These are phyloP conservation scores for Leptomonas pyrrhocoris DNA, from an alignment of 208 protist genomes.

Conservation along the genomic window DNA sequence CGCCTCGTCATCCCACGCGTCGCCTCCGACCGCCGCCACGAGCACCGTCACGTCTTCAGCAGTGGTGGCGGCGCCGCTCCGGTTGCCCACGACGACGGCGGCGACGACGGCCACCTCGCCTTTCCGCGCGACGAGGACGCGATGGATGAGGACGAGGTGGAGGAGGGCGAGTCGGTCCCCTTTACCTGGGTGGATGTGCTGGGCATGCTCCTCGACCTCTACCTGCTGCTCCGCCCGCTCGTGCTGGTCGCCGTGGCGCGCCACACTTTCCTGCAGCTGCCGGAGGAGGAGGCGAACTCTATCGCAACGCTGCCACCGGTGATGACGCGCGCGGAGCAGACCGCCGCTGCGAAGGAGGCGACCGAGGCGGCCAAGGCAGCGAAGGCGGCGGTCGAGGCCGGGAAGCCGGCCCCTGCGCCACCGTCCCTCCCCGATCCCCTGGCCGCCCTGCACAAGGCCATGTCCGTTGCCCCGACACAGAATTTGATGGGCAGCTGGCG, in stretches of 20 bases:
- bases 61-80: not conserved
- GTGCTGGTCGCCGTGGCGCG: conserved; percentile 55
- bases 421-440: conserved; percentile 14
- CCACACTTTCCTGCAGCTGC: conserved; percentile 43
- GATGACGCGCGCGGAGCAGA: conserved; percentile 12
- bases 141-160: conserved; percentile 19
- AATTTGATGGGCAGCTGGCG: conserved; percentile 64
- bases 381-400: conserved; percentile 1
- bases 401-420: conserved; percentile 4
- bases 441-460: conserved; percentile 24
- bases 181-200: conserved; percentile 77
- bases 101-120: conserved; percentile 16
- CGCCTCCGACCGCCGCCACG: conserved; percentile 35
- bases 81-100: not conserved
- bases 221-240: conserved; percentile 73
- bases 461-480: conserved; percentile 39
- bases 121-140: conserved; percentile 25
- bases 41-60: conserved; percentile 29
- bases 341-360: conserved; percentile 21
- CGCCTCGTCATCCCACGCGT: conserved; percentile 82
- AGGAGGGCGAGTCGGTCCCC: conserved; percentile 42
- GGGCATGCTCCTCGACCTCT: conserved; percentile 65
- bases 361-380: conserved; percentile 15
- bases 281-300: conserved; percentile 18
- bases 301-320: conserved; percentile 32